Base-by-base conservation (phyloP, 2,329 filamentous ascomycete genomes). In the Raffaelea ambrosiae region DNA sequence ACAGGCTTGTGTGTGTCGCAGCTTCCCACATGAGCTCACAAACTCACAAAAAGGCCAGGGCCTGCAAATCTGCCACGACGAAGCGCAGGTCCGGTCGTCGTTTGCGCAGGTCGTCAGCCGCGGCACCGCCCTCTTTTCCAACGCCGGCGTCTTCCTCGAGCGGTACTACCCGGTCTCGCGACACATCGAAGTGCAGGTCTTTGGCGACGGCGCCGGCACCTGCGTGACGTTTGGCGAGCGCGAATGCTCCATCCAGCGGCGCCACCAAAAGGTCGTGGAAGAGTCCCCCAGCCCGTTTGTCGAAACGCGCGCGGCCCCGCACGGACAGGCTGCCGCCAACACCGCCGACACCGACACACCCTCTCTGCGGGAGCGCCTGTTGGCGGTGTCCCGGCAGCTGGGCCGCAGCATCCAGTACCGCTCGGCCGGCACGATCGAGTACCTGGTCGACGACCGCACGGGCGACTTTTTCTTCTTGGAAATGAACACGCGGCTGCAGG, bases 401-500 rank as follows among this genome's bases (percentile, higher is more conserved):
- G 45, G 38, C 20, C 7, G 5, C 7, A 10, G 8, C 5, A n/a
- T 67, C 26, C 52, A 53, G 7, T 67, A 66, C 41, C 51, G 53
- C 13, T 60, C 57, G 0, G 63, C 58, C 0, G 66, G 66, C 0
- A 68, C 66, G 0, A 55, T 68, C 22, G 65, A 95, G 64, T 95
- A 88, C 59, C 83, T 95, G 38, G 82, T 94, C 4, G 88, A 95
- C 63, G 86, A 88, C 60, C 79, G 85, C 56, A 83, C 80, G 3
- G 85, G 83, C 35, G 77, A 84, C 40, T 95, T 93, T 63, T 95
- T 79, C 64, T 86, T 86, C 55, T 83, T 86, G 74, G 83, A 86
- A 66, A 84, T 87, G 75, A 84, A 87, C 58, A 96, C 93, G 0
- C 76, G 93, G 45, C 70, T 98, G 14, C 93, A 98, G 64, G 93